phyloP scores from a whole-genome alignment of 805 yeast species.

The Candida yuanshanica region DNA sequence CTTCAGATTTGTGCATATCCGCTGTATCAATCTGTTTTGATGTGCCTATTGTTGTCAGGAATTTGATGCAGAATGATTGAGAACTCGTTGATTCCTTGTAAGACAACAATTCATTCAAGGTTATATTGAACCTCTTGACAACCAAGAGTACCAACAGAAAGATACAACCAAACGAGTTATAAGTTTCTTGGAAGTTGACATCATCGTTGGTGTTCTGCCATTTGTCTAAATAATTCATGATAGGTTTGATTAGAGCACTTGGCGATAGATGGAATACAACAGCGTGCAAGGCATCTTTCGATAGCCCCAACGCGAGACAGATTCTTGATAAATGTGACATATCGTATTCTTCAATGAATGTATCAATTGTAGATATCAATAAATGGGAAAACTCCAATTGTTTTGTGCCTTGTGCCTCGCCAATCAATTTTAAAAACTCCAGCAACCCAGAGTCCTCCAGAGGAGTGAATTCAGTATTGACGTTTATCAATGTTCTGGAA shows the following conservation, averaged over 20 bases:
- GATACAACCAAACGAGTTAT: slow-evolving; percentile 62
- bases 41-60: slow-evolving; percentile 24
- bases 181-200: slow-evolving; percentile 57
- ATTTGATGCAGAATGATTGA: slow-evolving; percentile 28
- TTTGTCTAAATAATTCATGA: slow-evolving; percentile 48
- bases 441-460: slow-evolving; percentile 49
- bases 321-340: slow-evolving; percentile 42
- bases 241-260: slow-evolving; percentile 32
- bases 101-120: slow-evolving; percentile 23
- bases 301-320: slow-evolving; percentile 43
- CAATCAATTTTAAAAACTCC: slow-evolving; percentile 43
- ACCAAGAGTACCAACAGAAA: slow-evolving; percentile 40
- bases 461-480: slow-evolving; percentile 43
- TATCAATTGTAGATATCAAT: slow-evolving; percentile 26
- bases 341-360: slow-evolving; percentile 37
- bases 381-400: slow-evolving; percentile 39
- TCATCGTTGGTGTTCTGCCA: slow-evolving; percentile 38
- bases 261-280: slow-evolving; percentile 43
- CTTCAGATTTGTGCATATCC: slow-evolving; percentile 23
- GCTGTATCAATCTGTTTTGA: slow-evolving; percentile 22
- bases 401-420: slow-evolving; percentile 38
- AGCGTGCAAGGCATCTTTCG: slow-evolving; percentile 35
- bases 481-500: slow-evolving; percentile 28
- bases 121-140: slow-evolving; percentile 33
- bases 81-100: slow-evolving; percentile 11